Conservation (phyloP, 2,329 filamentous ascomycete species). For the Alternaria arbusti region DNA sequence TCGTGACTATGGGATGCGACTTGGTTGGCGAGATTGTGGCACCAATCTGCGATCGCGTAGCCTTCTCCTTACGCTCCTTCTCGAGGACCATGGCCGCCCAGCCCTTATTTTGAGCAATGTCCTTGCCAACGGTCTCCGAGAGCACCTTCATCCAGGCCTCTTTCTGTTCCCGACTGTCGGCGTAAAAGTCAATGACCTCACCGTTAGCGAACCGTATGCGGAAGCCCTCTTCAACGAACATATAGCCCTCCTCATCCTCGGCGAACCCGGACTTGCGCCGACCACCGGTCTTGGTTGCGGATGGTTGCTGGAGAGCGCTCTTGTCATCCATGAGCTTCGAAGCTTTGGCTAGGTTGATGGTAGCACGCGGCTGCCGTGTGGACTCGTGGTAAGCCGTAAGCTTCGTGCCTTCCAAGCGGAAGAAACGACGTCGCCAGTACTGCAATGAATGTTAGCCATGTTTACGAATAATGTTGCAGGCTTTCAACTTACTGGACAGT, state of each 20-base stretch:
- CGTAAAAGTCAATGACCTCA: conserved; percentile 98
- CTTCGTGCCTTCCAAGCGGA: conserved; percentile 89
- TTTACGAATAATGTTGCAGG: not conserved
- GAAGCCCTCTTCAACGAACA: conserved; percentile 99
- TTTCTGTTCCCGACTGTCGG: conserved; percentile 85
- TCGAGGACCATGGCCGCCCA: conserved; percentile 68
- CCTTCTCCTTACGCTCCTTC: conserved; percentile 49
- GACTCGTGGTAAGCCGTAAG: conserved; percentile 96
- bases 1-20: conserved; percentile 23
- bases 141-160: conserved; percentile 94
- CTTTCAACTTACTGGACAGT: conserved; percentile 80
- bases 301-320: conserved; percentile 79
- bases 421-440: conserved; percentile 98
- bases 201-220: conserved; percentile 98
- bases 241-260: conserved; percentile 98
- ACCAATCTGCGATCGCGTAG: conserved; percentile 27
- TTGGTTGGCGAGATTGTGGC: conserved; percentile 31
- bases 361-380: conserved; percentile 91
- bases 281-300: conserved; percentile 73
- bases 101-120: conserved; percentile 57
- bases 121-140: conserved; percentile 70
- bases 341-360: conserved; percentile 94
- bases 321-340: conserved; percentile 93
- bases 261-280: conserved; percentile 94
- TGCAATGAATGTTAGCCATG: conserved; percentile 48